These are phyloP conservation scores for Leccinum subgranulosum DNA, from an alignment of 768 basidiomycete species.

Conservation along the genomic window DNA sequence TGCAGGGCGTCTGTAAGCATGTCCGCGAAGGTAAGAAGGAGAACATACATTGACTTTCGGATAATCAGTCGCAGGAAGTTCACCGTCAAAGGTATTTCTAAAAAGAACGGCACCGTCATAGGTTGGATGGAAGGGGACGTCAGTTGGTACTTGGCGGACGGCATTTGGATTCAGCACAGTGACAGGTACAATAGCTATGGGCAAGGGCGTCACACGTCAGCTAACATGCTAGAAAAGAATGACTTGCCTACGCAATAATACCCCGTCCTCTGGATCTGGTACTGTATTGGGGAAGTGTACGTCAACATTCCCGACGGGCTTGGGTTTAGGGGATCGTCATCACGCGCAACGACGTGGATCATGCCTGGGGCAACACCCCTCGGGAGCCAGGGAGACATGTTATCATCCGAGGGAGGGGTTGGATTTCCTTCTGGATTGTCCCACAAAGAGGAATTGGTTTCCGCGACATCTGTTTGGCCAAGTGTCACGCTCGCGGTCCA, in stretches of 20 bases:
- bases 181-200: constrained; percentile 80
- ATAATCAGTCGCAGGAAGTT: constrained; percentile 90
- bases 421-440: constrained; percentile 60
- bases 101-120: constrained; percentile 83
- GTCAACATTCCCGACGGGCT: constrained; percentile 47
- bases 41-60: constrained; percentile 88
- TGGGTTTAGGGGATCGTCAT: constrained; percentile 38
- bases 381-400: constrained; percentile 50
- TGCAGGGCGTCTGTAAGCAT: constrained; percentile 25
- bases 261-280: constrained; percentile 80
- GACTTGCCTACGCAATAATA: constrained; percentile 93
- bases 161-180: constrained; percentile 54
- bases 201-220: constrained; percentile 2
- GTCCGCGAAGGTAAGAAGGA: background rate
- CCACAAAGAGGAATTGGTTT: constrained; percentile 44
- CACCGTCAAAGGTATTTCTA: constrained; percentile 83
- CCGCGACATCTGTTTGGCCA: constrained; percentile 28
- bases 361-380: constrained; percentile 14
- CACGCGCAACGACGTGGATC: constrained; percentile 14
- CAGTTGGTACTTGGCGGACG: constrained; percentile 40
- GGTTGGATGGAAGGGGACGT: constrained; percentile 65
- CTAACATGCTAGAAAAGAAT: background rate
- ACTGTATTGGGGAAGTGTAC: constrained; percentile 76
- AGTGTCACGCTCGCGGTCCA: constrained; percentile 82
- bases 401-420: constrained; percentile 44